A percentile compares a stretch with the other conserved stretches of the same genome.
Evolutionary conservation across 345 rosid genomes (phyloP).

Genomic region (Eucalyptus grandis): DNA sequence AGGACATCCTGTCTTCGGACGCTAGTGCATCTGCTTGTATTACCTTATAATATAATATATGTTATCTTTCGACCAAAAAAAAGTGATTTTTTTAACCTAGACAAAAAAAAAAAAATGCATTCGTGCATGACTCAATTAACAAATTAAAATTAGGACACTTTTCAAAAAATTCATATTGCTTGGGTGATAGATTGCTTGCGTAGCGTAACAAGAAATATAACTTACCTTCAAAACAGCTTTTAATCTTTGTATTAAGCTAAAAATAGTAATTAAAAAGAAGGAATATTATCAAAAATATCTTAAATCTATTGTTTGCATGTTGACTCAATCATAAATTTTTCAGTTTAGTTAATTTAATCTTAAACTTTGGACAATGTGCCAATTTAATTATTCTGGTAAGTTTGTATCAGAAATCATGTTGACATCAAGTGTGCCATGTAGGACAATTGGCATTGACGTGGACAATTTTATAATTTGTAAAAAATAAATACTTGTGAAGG

Average conservation of each 20-base stretch:
- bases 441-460: accelerated
- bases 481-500: too few relatives aligned
- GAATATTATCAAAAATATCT: not conserved
- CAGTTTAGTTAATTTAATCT: accelerated
- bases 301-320: accelerated
- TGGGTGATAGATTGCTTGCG: not conserved
- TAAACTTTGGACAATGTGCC: not conserved
- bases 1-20: too few relatives aligned
- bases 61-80: too few relatives aligned
- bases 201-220: not conserved
- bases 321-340: too few relatives aligned
- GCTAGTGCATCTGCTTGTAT: too few relatives aligned
- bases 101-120: not conserved
- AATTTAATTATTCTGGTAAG: accelerated
- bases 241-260: not conserved
- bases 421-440: accelerated
- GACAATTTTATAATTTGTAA: accelerated
- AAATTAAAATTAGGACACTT: not conserved
- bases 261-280: not conserved
- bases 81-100: too few relatives aligned
- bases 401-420: accelerated
- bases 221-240: not conserved
- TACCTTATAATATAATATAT: too few relatives aligned
- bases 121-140: not conserved
- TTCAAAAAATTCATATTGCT: not conserved